Evolutionary conservation across 2,329 filamentous ascomycete genomes (phyloP).

Genomic region (Hypoxylon sp.): DNA sequence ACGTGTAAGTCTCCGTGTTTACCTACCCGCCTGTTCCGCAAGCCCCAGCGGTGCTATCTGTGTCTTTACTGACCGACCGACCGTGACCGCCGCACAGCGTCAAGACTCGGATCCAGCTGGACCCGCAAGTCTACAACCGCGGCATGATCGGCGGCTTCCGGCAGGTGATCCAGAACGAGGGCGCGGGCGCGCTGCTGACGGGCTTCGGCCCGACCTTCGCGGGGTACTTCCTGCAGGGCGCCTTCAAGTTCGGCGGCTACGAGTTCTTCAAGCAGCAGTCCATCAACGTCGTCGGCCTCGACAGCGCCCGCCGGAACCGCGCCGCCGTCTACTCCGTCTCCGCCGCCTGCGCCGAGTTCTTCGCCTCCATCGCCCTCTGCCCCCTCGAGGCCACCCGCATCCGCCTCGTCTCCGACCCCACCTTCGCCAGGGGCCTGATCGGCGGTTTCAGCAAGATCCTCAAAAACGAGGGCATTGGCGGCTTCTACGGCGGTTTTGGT

Average conservation of each 20-base stretch:
- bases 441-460: slow-evolving; percentile 74
- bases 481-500: slow-evolving; percentile 80
- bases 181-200: slow-evolving; percentile 75
- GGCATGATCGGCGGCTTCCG: slow-evolving; percentile 77
- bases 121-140: slow-evolving; percentile 76
- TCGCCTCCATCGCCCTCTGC: slow-evolving; percentile 74
- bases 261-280: slow-evolving; percentile 84
- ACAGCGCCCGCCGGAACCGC: slow-evolving; percentile 70
- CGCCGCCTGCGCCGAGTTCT: slow-evolving; percentile 60
- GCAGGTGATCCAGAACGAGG: slow-evolving; percentile 74
- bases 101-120: slow-evolving; percentile 82
- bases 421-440: slow-evolving; percentile 72
- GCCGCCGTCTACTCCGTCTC: slow-evolving; percentile 72
- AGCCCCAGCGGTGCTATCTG: too few species aligned
- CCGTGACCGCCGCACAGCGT: slow-evolving; percentile 58
- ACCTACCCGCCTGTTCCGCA: not conserved
- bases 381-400: slow-evolving; percentile 81
- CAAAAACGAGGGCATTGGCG: slow-evolving; percentile 72
- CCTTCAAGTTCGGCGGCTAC: slow-evolving; percentile 83
- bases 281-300: slow-evolving; percentile 73
- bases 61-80: too few species aligned
- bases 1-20: slow-evolving; percentile 82
- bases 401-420: slow-evolving; percentile 76
- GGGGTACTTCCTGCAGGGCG: slow-evolving; percentile 81
- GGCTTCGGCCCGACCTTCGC: slow-evolving; percentile 76